A percentile compares a stretch with the other conserved stretches of the same genome.
phyloP scores from a whole-genome alignment of 345 rosid species.

The Murraya paniculata region DNA sequence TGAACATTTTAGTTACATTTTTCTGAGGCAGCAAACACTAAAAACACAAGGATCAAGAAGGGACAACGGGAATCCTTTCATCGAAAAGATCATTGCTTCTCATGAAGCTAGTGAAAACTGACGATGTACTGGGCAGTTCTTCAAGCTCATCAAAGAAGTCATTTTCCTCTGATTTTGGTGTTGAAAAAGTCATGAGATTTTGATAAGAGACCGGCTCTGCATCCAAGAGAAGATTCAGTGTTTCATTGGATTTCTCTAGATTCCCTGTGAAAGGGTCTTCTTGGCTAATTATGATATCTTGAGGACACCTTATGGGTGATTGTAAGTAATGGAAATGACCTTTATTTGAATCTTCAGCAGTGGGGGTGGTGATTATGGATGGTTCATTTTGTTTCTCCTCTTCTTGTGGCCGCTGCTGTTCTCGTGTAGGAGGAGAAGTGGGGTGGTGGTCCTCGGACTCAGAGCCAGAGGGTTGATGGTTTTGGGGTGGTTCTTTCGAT shows the following conservation, averaged over 20 bases:
- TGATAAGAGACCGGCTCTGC: conserved; percentile 46
- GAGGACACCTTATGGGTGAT: conserved; percentile 30
- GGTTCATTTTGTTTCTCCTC: conserved; percentile 16
- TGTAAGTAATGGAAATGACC: conserved; percentile 45
- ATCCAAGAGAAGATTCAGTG: conserved; percentile 34
- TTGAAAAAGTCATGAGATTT: conserved; percentile 23
- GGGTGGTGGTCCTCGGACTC: conserved; percentile 11
- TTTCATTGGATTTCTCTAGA: conserved; percentile 9
- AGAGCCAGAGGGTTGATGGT: not conserved
- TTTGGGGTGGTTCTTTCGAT: conserved; percentile 14
- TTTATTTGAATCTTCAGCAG: conserved; percentile 27
- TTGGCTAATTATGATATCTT: conserved; percentile 35
- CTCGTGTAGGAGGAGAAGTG: conserved; percentile 17
- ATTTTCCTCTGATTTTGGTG: conserved; percentile 42
- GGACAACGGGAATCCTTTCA: conserved; percentile 63
- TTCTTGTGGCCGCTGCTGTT: conserved; percentile 8
- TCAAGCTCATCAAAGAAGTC: conserved; percentile 80
- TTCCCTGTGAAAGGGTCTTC: conserved; percentile 33
- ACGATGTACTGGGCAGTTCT: conserved; percentile 47
- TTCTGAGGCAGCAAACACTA: conserved; percentile 18
- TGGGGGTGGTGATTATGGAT: conserved; percentile 3
- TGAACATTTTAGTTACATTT: conserved; percentile 24
- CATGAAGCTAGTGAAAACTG: conserved; percentile 45
- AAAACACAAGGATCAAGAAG: conserved; percentile 37
- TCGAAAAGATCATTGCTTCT: conserved; percentile 38